Evolutionary conservation across 108 stramenopile genomes (phyloP), one percentile per base, ranked within the genome.

Genomic region (Seminavis robusta): DNA sequence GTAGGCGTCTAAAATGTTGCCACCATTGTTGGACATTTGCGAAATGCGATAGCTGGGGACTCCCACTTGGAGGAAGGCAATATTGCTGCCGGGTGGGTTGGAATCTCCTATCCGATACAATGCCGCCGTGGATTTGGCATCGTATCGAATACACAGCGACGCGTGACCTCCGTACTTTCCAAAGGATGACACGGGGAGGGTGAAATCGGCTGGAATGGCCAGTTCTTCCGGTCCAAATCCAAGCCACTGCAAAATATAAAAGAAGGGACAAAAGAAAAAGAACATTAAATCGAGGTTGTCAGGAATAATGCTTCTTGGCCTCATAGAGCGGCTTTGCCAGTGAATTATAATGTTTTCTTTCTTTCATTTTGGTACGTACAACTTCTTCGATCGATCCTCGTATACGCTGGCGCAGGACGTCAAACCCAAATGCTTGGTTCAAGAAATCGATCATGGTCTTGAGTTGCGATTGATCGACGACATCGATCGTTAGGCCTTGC

Each of bases 221-320:
- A 83, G 75, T 32, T 83, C 76, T 63, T 88, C 86, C 0, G 90
- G 90, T 44, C 90, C 90, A 55, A 74, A 92, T 13, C 84, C 86
- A 17, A 92, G 54, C 90, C 90, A 92, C 76, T 79, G 25, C 43
- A 45, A 3, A 33, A 47, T 19, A 51, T 10, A 51, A 39, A 0
- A 38, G n/a, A 38, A 38, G n/a, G 13, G 37, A 1, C 13, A n/a
- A 1, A 38, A 38, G n/a, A 47, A 31, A 31, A n/a, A 16, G 16
- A 13, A 11, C 11, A 11, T 31, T n/a, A 47, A 23, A 47, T 30
- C 15, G 11, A 13, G 13, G 13, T 47, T 15, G 13, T 47, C 27
- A 13, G 11, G 13, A 28, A 51, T 33, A 4, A 19, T 51, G 6
- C 4, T 51, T 6, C 6, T 51, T 17, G 24, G 49, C 4, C 32